Evolutionary conservation across 2,329 filamentous ascomycete species (phyloP), one percentile per base, ranked within the genome.

Genomic region (Fusarium scirpi): DNA sequence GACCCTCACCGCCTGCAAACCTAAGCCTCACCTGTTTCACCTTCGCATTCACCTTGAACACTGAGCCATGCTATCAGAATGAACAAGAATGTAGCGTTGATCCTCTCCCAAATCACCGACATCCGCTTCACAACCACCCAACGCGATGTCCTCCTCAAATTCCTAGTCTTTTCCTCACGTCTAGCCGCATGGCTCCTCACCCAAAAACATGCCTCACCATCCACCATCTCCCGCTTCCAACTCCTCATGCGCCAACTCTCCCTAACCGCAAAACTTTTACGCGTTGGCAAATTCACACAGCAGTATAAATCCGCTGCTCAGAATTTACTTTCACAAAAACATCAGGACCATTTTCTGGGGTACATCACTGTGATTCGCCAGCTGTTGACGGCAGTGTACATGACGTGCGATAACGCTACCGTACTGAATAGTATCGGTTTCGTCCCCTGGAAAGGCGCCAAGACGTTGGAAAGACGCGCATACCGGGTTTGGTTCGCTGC

Each of bases 341-440:
- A 60, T 30, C 58, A 69, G 18, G 51, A 65, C 10, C n/a, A 10
- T 15, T 69, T 65, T 16, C 30, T 68, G 13, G 49, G n/a, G 9
- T 44, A 52, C 16, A 16, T 65, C 13, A 65, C 60, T 2, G n/a
- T 65, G 24, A 25, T 60, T n/a, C 65, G 65, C 15, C 65, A 69
- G 20, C 24, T 52, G 2, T 22, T 69, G 16, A 48, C 43, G 16
- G 65, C 65, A 6, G 65, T 55, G 6, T 65, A 56, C 12, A 8
- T 69, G 41, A 55, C 45, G 9, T 61, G 51, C 20, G 60, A 69
- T 40, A 69, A 61, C 2, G 49, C 45, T 8, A 69, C 65, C 8
- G 40, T 69, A 16, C 38, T 60, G 12, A 60, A 69, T 44, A 69
- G 65, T n/a, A 68, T 69, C 29, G 59, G 65, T 25, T 59, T 69